Evolutionary conservation across 2,329 filamentous ascomycete genomes (phyloP), one percentile per base, ranked within the genome.

Genomic region (Bisporella sp.): DNA sequence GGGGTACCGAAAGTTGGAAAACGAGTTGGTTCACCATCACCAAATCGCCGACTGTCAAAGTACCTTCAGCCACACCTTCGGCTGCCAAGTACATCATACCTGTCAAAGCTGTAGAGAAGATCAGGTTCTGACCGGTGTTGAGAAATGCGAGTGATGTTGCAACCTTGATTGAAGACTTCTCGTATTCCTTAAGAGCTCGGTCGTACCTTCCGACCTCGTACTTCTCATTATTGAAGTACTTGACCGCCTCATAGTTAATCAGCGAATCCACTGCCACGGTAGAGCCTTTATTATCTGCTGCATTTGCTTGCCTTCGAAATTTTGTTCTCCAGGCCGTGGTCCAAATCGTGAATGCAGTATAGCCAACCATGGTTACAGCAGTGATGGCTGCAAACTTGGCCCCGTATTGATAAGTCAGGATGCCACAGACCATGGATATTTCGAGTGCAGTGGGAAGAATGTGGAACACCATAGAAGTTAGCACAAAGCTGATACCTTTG

Each of bases 11-110:
- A 5, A 99, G 83, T 70, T 99, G 93, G 71, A 99, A 99, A 52
- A 99, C 91, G 13, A 99, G 83, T 73, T 97, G 93, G 68, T 99
- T 99, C 59, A 99, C 89, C 89, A 99, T 95, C 65, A 99, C 93
- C 32, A 99, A 76, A 66, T 99, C 95, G 52, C 93, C 93, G 11
- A 99, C 91, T 0, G 92, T 96, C 61, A 99, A 71, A 5, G 75
- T 73, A 11, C 92, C 92, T 3, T 73, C 75, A 1, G 89, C 89
- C 1, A 99, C 90, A 35, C 95, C 95, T 62, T 92, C 82, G 29
- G 89, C 89, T 5, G 91, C 93, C 51, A 97, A 79, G 66, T 95
- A 97, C 93, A 99, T 99, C 92, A 99, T 99, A 31, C 81, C 86
- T 0, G 93, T 96, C 54, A 99, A 73, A 0, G 93, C 91, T 35